phyloP scores from a whole-genome alignment of 768 basidiomycete genomes.

The Artomyces pyxidatus region DNA sequence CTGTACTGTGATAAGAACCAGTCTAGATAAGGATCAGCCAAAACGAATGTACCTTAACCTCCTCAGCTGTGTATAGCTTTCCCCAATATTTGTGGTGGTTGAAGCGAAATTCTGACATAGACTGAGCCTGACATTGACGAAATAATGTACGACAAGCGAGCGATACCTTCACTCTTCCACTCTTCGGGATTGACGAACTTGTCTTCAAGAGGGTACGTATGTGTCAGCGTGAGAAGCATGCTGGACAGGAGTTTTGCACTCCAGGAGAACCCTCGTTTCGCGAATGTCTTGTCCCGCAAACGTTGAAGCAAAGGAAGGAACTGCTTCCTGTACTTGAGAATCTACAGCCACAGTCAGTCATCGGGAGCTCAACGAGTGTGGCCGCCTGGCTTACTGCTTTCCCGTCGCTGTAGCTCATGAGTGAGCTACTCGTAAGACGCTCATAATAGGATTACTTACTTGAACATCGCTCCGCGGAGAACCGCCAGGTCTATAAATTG shows the following conservation, averaged over 20 bases:
- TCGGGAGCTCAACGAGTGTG: background rate
- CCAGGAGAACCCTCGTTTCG: slow-evolving; percentile 79
- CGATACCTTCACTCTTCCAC: slow-evolving; percentile 62
- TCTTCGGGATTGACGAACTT: slow-evolving; percentile 73
- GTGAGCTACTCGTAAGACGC: background rate
- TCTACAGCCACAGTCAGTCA: slow-evolving; percentile 29
- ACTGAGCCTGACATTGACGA: background rate
- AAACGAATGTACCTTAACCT: slow-evolving; percentile 48
- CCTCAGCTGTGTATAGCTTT: slow-evolving; percentile 59
- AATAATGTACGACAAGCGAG: background rate
- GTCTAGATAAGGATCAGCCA: background rate
- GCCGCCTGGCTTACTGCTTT: slow-evolving; percentile 37
- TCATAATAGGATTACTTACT: slow-evolving; percentile 38
- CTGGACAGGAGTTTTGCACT: slow-evolving; percentile 71
- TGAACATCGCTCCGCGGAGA: slow-evolving; percentile 71
- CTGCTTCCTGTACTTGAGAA: slow-evolving; percentile 55
- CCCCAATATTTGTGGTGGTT: slow-evolving; percentile 78
- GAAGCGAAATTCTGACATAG: slow-evolving; percentile 48
- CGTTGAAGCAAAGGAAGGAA: slow-evolving; percentile 52
- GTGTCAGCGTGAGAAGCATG: slow-evolving; percentile 63
- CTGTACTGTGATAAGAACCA: slow-evolving; percentile 25
- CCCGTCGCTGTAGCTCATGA: slow-evolving; percentile 34
- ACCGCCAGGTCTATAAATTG: slow-evolving; percentile 55
- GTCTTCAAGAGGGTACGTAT: slow-evolving; percentile 76
- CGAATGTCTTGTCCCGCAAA: slow-evolving; percentile 62